Evolutionary conservation across 2,329 filamentous ascomycete genomes (phyloP).

Genomic region (Cytospora piceae): DNA sequence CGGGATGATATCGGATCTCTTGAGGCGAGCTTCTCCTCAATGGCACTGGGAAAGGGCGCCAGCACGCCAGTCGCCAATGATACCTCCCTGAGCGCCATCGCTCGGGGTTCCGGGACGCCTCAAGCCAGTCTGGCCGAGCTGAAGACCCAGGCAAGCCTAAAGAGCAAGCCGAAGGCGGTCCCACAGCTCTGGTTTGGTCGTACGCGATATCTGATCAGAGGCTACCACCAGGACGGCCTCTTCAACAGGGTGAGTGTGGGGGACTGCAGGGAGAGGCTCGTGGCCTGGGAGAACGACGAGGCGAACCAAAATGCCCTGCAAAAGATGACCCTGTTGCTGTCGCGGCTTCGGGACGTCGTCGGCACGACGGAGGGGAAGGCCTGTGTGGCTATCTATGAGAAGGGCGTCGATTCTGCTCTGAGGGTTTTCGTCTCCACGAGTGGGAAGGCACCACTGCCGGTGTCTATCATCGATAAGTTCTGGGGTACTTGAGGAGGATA

Average conservation of each 20-base stretch:
- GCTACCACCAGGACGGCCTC: constrained; percentile 31
- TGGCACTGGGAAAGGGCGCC: neutral
- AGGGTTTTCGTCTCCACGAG: neutral
- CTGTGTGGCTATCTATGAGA: constrained; percentile 11
- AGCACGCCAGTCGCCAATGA: neutral
- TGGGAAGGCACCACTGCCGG: neutral
- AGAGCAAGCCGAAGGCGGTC: neutral
- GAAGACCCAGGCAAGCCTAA: constrained; percentile 28
- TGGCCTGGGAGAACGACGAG: constrained; percentile 27
- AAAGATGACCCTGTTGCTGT: constrained; percentile 6
- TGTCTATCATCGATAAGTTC: neutral
- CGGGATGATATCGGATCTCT: neutral
- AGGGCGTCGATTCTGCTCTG: neutral
- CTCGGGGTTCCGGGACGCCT: constrained; percentile 23
- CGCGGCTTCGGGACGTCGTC: constrained; percentile 3
- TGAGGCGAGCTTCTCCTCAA: neutral
- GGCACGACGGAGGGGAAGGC: neutral
- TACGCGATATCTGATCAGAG: constrained; percentile 35
- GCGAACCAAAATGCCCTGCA: neutral
- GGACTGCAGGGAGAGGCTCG: neutral
- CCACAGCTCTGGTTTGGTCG: constrained; percentile 39
- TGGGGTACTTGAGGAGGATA: neutral
- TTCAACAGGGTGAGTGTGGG: constrained; percentile 27
- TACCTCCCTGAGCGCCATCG: neutral
- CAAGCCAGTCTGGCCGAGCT: constrained; percentile 34